These are phyloP conservation scores for Stentor roeselii DNA, from an alignment of 73 alveolate species.

Conservation along the genomic window DNA sequence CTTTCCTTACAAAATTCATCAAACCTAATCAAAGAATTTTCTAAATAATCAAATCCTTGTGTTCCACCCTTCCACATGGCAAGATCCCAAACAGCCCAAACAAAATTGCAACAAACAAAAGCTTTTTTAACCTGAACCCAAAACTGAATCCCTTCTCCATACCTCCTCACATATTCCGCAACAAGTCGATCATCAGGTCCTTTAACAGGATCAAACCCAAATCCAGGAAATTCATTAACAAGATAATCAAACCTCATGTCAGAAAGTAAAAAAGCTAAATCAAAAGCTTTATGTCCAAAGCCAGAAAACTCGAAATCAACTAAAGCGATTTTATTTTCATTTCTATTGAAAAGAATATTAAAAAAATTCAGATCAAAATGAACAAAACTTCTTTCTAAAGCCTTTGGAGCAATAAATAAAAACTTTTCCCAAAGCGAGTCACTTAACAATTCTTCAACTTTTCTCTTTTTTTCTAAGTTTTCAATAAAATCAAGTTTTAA, in stretches of 20 bases:
- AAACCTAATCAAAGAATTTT: slow-evolving; percentile 1
- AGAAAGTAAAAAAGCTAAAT: background rate
- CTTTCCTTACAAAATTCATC: background rate
- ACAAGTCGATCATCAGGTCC: background rate
- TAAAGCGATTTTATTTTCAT: background rate
- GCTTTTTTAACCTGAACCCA: background rate
- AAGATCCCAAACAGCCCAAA: slow-evolving; percentile 21
- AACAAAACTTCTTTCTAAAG: background rate
- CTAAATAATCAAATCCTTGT: slow-evolving; percentile 9
- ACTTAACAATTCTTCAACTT: background rate
- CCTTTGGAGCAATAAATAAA: background rate
- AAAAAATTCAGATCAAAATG: background rate
- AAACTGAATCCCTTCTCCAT: slow-evolving; percentile 19
- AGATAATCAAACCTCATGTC: background rate
- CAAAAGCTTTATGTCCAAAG: background rate
- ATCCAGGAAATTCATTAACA: background rate
- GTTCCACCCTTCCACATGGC: background rate
- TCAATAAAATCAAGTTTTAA: background rate
- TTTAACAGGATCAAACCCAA: background rate
- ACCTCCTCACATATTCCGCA: background rate
- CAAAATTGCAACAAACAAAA: background rate
- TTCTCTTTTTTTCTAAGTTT: background rate
- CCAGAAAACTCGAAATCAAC: slow-evolving; percentile 27
- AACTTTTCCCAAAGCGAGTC: background rate
- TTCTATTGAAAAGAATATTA: background rate